Conservation (phyloP, 2,329 filamentous ascomycete species). For the Stemphylium vesicarium region DNA sequence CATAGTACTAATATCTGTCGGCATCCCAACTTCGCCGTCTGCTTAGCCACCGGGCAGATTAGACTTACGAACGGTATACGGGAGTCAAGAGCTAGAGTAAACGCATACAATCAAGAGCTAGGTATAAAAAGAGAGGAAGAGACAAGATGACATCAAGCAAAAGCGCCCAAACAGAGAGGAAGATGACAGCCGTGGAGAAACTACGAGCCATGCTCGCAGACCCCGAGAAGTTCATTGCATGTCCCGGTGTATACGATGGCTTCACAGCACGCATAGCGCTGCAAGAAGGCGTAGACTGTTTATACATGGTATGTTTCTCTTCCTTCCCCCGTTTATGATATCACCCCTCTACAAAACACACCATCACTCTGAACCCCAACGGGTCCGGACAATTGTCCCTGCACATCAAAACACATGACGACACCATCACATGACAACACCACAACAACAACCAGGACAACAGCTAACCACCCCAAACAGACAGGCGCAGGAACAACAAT, state of each 20-base stretch:
- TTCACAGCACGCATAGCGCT: constrained; percentile 69
- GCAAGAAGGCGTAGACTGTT: constrained; percentile 65
- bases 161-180: constrained; percentile 12
- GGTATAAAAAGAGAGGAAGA: not conserved
- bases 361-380: too few species aligned
- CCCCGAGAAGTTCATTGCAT: constrained; percentile 55
- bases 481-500: constrained; percentile 68
- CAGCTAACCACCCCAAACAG: constrained; percentile 40
- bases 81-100: not conserved
- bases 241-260: constrained; percentile 72
- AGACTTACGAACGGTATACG: too few species aligned
- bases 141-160: constrained; percentile 15
- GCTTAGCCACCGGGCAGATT: too few species aligned
- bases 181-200: constrained; percentile 37
- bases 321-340: too few species aligned
- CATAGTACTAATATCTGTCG: too few species aligned
- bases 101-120: not conserved
- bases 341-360: too few species aligned
- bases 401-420: not conserved
- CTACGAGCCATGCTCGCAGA: constrained; percentile 42
- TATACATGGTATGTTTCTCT: constrained; percentile 74
- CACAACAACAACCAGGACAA: too few species aligned
- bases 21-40: too few species aligned
- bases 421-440: not conserved
- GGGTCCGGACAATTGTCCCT: not conserved